phyloP scores from a whole-genome alignment of 1,284 basidiomycete species.

The Grifola frondosa region DNA sequence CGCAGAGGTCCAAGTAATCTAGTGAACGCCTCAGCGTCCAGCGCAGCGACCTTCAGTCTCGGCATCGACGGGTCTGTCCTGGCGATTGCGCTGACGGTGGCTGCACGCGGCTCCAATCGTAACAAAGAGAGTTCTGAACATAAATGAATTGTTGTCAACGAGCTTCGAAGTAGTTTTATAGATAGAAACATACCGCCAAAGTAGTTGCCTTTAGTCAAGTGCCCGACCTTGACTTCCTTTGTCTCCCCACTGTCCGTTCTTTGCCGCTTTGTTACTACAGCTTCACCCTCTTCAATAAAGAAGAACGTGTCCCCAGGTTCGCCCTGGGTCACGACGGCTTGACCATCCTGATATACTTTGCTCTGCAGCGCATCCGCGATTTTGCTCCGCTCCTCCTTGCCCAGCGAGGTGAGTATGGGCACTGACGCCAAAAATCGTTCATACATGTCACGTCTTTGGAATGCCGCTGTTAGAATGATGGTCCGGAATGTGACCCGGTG shows the following conservation, averaged over 20 bases:
- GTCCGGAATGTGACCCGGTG: constrained; percentile 98
- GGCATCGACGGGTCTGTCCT: constrained; percentile 49
- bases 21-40: constrained; percentile 94
- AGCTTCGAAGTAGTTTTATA: background rate
- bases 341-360: constrained; percentile 78
- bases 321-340: constrained; percentile 87
- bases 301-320: constrained; percentile 97
- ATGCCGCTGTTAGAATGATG: constrained; percentile 90
- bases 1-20: constrained; percentile 88
- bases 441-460: constrained; percentile 90
- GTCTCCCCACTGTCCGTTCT: constrained; percentile 57
- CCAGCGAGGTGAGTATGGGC: constrained; percentile 82
- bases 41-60: constrained; percentile 88
- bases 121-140: constrained; percentile 76
- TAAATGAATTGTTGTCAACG: background rate
- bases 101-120: constrained; percentile 85
- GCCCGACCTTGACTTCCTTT: constrained; percentile 71
- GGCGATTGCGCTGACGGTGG: constrained; percentile 84
- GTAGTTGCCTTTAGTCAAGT: constrained; percentile 89
- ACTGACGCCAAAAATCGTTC: constrained; percentile 95
- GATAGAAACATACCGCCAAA: constrained; percentile 79
- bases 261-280: constrained; percentile 81
- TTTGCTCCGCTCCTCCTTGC: constrained; percentile 89
- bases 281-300: constrained; percentile 93
- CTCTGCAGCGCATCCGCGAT: constrained; percentile 95